Percentiles rank a stretch among this genome's conserved stretches.
Evolutionary conservation across 306 rosid species (phyloP).

Genomic region (Myrica gale): DNA sequence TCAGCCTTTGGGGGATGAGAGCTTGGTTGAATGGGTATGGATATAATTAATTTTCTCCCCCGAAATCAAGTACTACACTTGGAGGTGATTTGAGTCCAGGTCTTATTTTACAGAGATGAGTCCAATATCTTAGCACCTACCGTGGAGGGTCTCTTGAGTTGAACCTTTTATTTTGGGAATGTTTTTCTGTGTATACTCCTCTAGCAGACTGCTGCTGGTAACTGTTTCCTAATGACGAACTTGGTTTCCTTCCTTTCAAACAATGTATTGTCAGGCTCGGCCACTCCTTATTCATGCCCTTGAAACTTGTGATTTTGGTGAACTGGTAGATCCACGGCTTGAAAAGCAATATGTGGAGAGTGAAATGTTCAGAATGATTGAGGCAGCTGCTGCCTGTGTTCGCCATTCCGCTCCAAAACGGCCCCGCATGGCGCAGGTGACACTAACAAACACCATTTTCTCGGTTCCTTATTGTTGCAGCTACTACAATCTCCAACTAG

Average conservation of each 20-base stretch:
- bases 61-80: too few species aligned
- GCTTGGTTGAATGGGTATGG: conserved; percentile 98
- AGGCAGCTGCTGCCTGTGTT: conserved; percentile 93
- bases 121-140: not conserved
- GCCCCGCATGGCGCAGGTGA: conserved; percentile 92
- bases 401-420: conserved; percentile 88
- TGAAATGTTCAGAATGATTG: conserved; percentile 81
- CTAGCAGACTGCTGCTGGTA: not conserved
- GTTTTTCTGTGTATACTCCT: not conserved
- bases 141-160: not conserved
- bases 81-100: not conserved
- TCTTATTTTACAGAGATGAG: not conserved
- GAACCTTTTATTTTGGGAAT: not conserved
- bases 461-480: not conserved
- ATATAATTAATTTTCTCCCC: not conserved
- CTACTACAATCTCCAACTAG: not conserved
- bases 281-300: conserved; percentile 67
- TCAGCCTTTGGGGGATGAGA: conserved; percentile 91
- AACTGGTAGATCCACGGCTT: conserved; percentile 70
- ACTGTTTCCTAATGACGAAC: not conserved
- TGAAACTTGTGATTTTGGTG: conserved; percentile 56
- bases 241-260: conserved; percentile 11
- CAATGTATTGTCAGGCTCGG: conserved; percentile 67
- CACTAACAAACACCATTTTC: not conserved
- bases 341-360: conserved; percentile 51